phyloP scores from a whole-genome alignment of 805 yeast genomes.

The Helenozyma baotianmanensis region DNA sequence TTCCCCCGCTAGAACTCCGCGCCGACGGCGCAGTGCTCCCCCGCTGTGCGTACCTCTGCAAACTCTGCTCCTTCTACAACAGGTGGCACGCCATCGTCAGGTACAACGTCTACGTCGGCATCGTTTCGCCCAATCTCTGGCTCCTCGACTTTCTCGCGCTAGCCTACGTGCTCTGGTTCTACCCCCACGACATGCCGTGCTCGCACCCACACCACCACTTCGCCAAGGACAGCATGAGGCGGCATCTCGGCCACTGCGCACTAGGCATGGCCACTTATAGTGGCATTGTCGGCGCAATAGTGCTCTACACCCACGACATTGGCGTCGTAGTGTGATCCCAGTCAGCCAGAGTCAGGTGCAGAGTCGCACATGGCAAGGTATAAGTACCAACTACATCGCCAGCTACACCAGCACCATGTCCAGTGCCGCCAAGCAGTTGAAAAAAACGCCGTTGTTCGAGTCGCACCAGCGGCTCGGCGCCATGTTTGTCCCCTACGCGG shows the following conservation, averaged over 20 bases:
- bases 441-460: constrained; percentile 76
- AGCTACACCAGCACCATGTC: no score
- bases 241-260: constrained; percentile 2
- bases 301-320: no score
- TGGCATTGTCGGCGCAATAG: neutral
- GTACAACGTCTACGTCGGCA: constrained; percentile 11
- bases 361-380: neutral
- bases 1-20: no score
- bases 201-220: neutral
- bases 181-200: constrained; percentile 6
- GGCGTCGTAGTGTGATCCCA: no score
- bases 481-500: constrained; percentile 93
- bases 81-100: constrained; percentile 8
- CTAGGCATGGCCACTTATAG: neutral
- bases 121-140: constrained; percentile 10
- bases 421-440: no score
- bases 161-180: constrained; percentile 3
- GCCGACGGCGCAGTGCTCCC: no score
- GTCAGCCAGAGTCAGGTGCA: neutral
- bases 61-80: constrained; percentile 7
- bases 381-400: no score
- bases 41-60: constrained; percentile 2
- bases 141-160: constrained; percentile 4
- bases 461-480: constrained; percentile 77
- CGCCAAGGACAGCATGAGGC: neutral